phyloP scores from a whole-genome alignment of 1,284 basidiomycete genomes.

The Meira nashicola region DNA sequence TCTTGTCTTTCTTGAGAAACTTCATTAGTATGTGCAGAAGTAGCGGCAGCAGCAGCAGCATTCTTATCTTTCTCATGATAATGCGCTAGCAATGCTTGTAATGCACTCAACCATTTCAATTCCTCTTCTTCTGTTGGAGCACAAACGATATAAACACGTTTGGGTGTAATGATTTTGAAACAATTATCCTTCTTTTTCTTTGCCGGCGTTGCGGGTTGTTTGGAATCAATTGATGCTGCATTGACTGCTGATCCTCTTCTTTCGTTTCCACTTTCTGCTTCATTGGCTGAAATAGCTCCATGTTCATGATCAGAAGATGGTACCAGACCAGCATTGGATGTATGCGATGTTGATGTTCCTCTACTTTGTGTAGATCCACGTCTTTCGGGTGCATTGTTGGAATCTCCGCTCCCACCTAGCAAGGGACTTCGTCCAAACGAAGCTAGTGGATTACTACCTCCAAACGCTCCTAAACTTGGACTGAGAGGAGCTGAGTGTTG shows the following conservation, averaged over 20 bases:
- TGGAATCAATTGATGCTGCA: not conserved
- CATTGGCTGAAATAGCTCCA: not conserved
- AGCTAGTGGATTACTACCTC: not conserved
- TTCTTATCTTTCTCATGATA: constrained; percentile 42
- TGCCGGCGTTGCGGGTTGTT: not conserved
- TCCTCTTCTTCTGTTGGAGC: constrained; percentile 97
- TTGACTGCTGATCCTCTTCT: not conserved
- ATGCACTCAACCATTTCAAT: constrained; percentile 93
- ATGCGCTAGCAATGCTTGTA: constrained; percentile 76
- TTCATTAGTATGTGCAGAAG: not conserved
- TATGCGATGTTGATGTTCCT: not conserved
- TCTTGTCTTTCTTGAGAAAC: too few species aligned
- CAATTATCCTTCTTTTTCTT: constrained; percentile 59
- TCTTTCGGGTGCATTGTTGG: not conserved
- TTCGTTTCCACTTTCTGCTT: not conserved
- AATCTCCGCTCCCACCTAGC: not conserved
- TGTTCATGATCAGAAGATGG: not conserved
- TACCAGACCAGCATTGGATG: not conserved
- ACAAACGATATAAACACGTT: constrained; percentile 79
- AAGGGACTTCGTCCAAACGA: not conserved
- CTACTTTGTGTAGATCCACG: too few species aligned
- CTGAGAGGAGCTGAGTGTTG: constrained; percentile 8
- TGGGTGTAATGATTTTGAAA: constrained; percentile 95
- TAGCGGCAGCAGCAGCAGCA: not conserved
- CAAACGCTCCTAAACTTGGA: not conserved